Percentiles rank a stretch among this genome's conserved stretches.
phyloP scores from a whole-genome alignment of 1,284 basidiomycete species.

The Trametes sp. region DNA sequence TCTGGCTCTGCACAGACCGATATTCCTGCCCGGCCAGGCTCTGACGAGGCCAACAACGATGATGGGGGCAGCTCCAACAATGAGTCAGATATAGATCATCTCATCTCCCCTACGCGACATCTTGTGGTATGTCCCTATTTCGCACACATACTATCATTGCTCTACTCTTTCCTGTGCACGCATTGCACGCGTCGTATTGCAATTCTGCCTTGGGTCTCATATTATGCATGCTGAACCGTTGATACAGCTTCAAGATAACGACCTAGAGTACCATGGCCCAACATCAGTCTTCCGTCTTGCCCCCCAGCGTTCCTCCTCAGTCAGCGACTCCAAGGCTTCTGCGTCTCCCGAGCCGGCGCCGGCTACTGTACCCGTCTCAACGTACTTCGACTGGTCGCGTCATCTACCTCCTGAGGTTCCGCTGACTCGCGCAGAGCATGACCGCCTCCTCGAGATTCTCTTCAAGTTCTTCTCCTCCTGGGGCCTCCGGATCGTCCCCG shows the following conservation, averaged over 20 bases:
- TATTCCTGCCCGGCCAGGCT: conserved; percentile 9
- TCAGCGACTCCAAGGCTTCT: conserved; percentile 27
- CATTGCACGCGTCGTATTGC: no score
- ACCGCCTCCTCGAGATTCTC: conserved; percentile 59
- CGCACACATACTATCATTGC: not conserved
- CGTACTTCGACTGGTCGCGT: conserved; percentile 63
- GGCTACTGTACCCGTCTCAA: conserved; percentile 30
- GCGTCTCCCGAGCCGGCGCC: conserved; percentile 24
- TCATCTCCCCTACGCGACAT: conserved; percentile 44
- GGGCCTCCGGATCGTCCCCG: conserved; percentile 53
- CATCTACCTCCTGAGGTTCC: conserved; percentile 56
- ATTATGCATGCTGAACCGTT: conserved; percentile 4
- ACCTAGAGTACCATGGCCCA: conserved; percentile 45
- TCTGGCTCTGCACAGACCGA: not conserved
- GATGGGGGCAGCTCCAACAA: conserved; percentile 34
- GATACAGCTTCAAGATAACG: conserved; percentile 42
- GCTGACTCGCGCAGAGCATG: conserved; percentile 59
- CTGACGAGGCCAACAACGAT: conserved; percentile 26
- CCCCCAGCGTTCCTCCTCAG: conserved; percentile 34
- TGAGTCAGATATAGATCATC: conserved; percentile 43
- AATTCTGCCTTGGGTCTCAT: no score
- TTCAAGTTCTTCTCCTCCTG: conserved; percentile 71
- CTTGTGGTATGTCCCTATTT: conserved; percentile 40
- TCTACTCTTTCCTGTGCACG: not conserved
- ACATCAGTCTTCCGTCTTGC: conserved; percentile 48